phyloP scores from a whole-genome alignment of 352 stramenopile species.

The Nothophytophthora sp. region DNA sequence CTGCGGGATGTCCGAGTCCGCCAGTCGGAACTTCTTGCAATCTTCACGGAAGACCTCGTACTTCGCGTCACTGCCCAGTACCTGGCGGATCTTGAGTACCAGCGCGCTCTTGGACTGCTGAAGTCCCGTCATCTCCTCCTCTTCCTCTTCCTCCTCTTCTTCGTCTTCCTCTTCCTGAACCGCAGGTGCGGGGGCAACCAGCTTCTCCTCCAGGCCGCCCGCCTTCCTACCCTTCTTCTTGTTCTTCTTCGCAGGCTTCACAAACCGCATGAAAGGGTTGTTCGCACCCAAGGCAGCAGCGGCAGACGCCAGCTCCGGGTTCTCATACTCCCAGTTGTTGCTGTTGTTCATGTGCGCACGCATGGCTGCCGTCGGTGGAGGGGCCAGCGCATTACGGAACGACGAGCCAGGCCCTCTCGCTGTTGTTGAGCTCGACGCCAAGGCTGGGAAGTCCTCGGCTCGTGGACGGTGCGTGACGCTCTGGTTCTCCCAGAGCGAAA shows the following conservation, averaged over 20 bases:
- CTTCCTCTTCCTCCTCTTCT: constrained; percentile 42
- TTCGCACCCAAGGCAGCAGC: constrained; percentile 75
- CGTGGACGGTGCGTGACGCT: constrained; percentile 40
- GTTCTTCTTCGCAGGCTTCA: constrained; percentile 72
- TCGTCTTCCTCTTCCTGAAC: constrained; percentile 22
- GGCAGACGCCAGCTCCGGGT: constrained; percentile 55
- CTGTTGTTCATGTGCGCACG: constrained; percentile 66
- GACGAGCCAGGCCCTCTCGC: constrained; percentile 20
- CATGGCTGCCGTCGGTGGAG: constrained; percentile 70
- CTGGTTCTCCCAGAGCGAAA: constrained; percentile 74
- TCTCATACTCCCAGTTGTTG: constrained; percentile 70
- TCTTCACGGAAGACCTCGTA: constrained; percentile 83
- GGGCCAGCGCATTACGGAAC: constrained; percentile 75
- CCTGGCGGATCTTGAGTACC: constrained; percentile 77
- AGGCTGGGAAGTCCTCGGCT: constrained; percentile 70
- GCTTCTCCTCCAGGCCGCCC: constrained; percentile 58
- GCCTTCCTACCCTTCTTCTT: constrained; percentile 37
- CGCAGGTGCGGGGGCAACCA: constrained; percentile 11
- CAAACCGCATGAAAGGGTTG: constrained; percentile 77
- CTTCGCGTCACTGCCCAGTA: constrained; percentile 77
- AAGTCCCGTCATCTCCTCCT: constrained; percentile 27
- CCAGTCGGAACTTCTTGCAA: constrained; percentile 70
- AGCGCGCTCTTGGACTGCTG: constrained; percentile 70
- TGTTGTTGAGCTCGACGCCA: constrained; percentile 25
- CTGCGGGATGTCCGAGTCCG: constrained; percentile 51